Percentiles rank a stretch among this genome's conserved stretches.
These are phyloP conservation scores for Pyrenula aspistea DNA, from an alignment of 495 filamentous ascomycete genomes.

Conservation along the genomic window DNA sequence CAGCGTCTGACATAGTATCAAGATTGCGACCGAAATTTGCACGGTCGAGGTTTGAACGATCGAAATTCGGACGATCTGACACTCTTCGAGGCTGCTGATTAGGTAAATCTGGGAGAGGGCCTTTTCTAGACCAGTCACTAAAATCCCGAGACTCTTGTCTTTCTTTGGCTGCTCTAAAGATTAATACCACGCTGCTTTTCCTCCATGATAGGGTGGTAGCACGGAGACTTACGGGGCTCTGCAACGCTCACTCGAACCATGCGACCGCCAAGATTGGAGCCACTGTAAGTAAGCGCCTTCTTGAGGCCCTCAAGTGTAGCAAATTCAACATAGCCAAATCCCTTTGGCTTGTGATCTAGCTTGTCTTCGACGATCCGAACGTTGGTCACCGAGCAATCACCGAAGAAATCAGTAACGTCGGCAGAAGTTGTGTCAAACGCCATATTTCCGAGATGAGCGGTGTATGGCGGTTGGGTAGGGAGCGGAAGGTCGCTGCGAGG, in stretches of 20 bases:
- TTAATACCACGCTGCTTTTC: slow-evolving; percentile 15
- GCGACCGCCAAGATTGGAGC: slow-evolving; percentile 68
- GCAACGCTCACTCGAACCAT: slow-evolving; percentile 80
- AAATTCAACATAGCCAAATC: slow-evolving; percentile 96
- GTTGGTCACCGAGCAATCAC: slow-evolving; percentile 69
- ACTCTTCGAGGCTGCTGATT: slow-evolving; percentile 25
- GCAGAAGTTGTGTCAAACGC: slow-evolving; percentile 79
- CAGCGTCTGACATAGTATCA: slow-evolving; percentile 38
- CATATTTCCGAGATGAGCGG: slow-evolving; percentile 90
- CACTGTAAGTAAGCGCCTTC: slow-evolving; percentile 74
- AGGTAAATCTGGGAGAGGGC: slow-evolving; percentile 67
- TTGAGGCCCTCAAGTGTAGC: slow-evolving; percentile 78
- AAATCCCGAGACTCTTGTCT: slow-evolving; percentile 50
- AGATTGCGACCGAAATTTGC: slow-evolving; percentile 25
- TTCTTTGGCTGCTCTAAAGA: slow-evolving; percentile 56
- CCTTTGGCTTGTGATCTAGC: slow-evolving; percentile 81
- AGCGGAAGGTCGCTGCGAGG: slow-evolving; percentile 73
- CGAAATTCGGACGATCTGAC: slow-evolving; percentile 32
- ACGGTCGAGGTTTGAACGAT: slow-evolving; percentile 3
- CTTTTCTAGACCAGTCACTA: slow-evolving; percentile 80
- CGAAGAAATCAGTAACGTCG: slow-evolving; percentile 76
- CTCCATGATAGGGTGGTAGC: not conserved
- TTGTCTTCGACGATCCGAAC: slow-evolving; percentile 96
- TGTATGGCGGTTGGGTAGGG: slow-evolving; percentile 84
- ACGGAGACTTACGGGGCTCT: slow-evolving; percentile 57